Evolutionary conservation across 2,329 filamentous ascomycete genomes (phyloP).

Genomic region (Aspergillus felis): DNA sequence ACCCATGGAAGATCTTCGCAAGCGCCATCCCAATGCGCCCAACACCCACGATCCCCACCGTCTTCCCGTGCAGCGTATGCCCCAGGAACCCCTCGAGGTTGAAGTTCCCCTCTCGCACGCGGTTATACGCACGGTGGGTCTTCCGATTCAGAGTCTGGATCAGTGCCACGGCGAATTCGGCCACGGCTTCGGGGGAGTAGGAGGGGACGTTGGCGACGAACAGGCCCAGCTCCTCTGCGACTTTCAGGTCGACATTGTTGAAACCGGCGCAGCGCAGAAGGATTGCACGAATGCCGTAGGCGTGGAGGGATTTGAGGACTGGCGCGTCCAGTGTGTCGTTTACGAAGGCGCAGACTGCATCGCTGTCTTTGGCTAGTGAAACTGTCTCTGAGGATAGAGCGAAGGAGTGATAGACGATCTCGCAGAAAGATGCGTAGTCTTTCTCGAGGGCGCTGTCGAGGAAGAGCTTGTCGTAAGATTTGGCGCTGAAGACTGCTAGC

Average conservation of each 20-base stretch:
- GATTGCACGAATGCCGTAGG: conserved; percentile 53
- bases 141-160: conserved; percentile 65
- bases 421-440: conserved; percentile 35
- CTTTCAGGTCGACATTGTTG: conserved; percentile 62
- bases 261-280: conserved; percentile 65
- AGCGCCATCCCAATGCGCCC: conserved; percentile 63
- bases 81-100: conserved; percentile 58
- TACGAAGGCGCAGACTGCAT: conserved; percentile 65
- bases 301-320: conserved; percentile 51
- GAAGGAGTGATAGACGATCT: conserved; percentile 57
- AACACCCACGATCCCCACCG: conserved; percentile 62
- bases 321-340: conserved; percentile 56
- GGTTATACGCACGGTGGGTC: conserved; percentile 65
- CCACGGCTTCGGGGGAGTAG: conserved; percentile 66
- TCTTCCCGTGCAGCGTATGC: conserved; percentile 59
- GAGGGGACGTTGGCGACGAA: conserved; percentile 64
- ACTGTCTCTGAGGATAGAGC: conserved; percentile 55
- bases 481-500: conserved; percentile 62
- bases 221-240: conserved; percentile 53
- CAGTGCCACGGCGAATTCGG: conserved; percentile 65
- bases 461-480: conserved; percentile 59
- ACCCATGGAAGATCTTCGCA: conserved; percentile 60
- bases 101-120: conserved; percentile 66
- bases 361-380: conserved; percentile 48
- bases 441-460: conserved; percentile 41